Evolutionary conservation across 495 filamentous ascomycete genomes (phyloP).

Genomic region (Xylaria grammica): DNA sequence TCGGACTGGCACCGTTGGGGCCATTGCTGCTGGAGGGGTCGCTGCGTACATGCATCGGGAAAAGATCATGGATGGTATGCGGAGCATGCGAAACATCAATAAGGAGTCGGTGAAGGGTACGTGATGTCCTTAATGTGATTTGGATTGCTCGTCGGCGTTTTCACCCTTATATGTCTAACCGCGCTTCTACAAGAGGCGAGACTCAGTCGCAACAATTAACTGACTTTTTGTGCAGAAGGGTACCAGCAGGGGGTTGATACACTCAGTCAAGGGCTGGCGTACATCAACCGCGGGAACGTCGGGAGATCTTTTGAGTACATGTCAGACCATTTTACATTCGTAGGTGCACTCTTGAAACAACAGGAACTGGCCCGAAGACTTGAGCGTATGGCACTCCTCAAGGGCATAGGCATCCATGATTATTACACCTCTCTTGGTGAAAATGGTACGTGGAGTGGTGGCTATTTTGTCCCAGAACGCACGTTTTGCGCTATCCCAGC

Average conservation of each 20-base stretch:
- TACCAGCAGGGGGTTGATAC: conserved; percentile 52
- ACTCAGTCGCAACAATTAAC: not conserved
- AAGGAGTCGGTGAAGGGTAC: conserved; percentile 40
- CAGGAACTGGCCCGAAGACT: conserved; percentile 47
- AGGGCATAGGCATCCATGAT: conserved; percentile 46
- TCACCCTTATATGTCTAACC: not conserved
- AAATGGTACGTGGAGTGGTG: conserved; percentile 58
- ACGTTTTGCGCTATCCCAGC: conserved; percentile 56
- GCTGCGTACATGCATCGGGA: conserved; percentile 83
- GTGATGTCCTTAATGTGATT: not conserved
- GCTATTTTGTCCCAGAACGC: conserved; percentile 58
- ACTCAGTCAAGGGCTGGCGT: conserved; percentile 54
- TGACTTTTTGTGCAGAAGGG: conserved; percentile 30
- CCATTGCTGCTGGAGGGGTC: conserved; percentile 87
- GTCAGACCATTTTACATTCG: conserved; percentile 54
- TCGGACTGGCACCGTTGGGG: conserved; percentile 82
- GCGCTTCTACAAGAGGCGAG: not conserved
- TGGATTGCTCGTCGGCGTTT: not conserved
- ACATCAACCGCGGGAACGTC: conserved; percentile 54
- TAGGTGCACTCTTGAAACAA: conserved; percentile 50
- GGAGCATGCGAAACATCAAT: conserved; percentile 43
- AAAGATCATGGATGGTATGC: conserved; percentile 66
- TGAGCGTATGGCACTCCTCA: conserved; percentile 46
- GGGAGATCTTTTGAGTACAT: conserved; percentile 53
- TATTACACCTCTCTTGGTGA: conserved; percentile 51